Percentiles rank a stretch among this genome's conserved stretches.
phyloP scores from a whole-genome alignment of 2,329 filamentous ascomycete genomes.

The Fusarium sp. region DNA sequence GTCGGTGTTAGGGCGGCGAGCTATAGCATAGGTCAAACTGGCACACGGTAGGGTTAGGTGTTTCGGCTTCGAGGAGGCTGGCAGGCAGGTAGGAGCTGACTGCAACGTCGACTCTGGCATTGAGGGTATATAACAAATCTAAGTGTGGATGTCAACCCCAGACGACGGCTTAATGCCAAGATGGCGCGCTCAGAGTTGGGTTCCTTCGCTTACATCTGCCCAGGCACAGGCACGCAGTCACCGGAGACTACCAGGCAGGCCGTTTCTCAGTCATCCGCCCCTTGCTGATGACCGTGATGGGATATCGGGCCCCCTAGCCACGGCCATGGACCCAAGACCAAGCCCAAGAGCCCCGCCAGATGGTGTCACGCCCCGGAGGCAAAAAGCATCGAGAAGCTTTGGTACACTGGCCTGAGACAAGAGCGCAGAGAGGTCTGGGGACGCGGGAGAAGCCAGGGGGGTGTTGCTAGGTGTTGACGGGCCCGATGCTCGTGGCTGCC shows the following conservation, averaged over 20 bases:
- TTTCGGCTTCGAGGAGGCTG: constrained; percentile 42
- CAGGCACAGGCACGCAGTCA: constrained; percentile 29
- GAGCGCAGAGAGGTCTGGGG: constrained; percentile 29
- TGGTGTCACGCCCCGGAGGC: constrained; percentile 27
- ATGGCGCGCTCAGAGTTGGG: constrained; percentile 31
- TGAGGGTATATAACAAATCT: constrained; percentile 43
- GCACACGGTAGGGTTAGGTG: constrained; percentile 38
- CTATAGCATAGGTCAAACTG: constrained; percentile 39
- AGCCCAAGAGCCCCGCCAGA: constrained; percentile 22
- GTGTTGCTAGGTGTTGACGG: constrained; percentile 24
- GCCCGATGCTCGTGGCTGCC: constrained; percentile 21
- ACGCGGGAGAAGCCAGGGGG: constrained; percentile 20
- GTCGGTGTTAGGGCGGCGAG: constrained; percentile 31
- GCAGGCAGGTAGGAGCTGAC: constrained; percentile 26
- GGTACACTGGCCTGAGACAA: constrained; percentile 36
- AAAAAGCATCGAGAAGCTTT: constrained; percentile 43
- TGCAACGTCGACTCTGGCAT: constrained; percentile 39
- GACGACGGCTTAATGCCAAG: constrained; percentile 40
- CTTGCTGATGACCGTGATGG: constrained; percentile 34
- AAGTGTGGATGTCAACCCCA: constrained; percentile 42
- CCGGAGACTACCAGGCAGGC: constrained; percentile 26
- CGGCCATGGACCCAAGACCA: constrained; percentile 14
- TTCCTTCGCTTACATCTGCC: constrained; percentile 38
- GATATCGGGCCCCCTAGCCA: constrained; percentile 30
- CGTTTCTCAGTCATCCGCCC: constrained; percentile 37